A percentile compares a stretch with the other conserved stretches of the same genome.
Conservation (phyloP, 805 yeast genomes). For the Sungouiella blattae region DNA sequence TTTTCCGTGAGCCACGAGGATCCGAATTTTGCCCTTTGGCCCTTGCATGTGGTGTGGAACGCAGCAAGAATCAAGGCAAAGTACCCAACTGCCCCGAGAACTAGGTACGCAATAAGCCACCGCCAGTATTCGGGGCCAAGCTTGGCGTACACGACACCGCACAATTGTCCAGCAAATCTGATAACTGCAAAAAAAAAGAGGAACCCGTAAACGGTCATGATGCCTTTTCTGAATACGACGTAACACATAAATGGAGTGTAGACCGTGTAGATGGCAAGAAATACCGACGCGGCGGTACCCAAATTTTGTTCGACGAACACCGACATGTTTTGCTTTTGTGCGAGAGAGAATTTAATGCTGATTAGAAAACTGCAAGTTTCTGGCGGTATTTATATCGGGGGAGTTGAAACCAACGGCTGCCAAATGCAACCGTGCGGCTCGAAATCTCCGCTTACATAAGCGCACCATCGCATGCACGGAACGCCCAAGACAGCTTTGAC, state of each 20-base stretch:
- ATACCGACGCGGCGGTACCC: constrained; percentile 34
- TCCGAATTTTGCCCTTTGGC: constrained; percentile 23
- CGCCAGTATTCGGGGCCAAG: constrained; percentile 25
- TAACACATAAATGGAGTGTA: constrained; percentile 16
- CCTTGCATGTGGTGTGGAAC: constrained; percentile 24
- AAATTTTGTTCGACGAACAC: background rate
- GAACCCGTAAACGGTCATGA: constrained; percentile 20
- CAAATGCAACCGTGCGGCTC: too few relatives aligned
- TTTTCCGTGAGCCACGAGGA: constrained; percentile 21
- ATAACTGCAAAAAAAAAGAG: constrained; percentile 26
- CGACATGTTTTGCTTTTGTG: too few relatives aligned
- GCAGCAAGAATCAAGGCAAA: constrained; percentile 29
- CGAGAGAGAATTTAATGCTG: too few relatives aligned
- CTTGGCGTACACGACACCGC: constrained; percentile 33
- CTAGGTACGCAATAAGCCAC: constrained; percentile 38
- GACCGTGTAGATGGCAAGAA: constrained; percentile 24
- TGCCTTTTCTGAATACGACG: constrained; percentile 22
- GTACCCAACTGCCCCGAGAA: constrained; percentile 38
- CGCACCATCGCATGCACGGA: too few relatives aligned
- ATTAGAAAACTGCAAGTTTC: too few relatives aligned
- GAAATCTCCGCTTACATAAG: too few relatives aligned
- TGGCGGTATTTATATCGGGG: too few relatives aligned
- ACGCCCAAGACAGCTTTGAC: too few relatives aligned
- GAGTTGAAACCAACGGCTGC: too few relatives aligned
- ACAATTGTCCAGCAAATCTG: constrained; percentile 31